Base-by-base conservation (phyloP, 495 filamentous ascomycete species). In the Aspergillus indologenus region DNA sequence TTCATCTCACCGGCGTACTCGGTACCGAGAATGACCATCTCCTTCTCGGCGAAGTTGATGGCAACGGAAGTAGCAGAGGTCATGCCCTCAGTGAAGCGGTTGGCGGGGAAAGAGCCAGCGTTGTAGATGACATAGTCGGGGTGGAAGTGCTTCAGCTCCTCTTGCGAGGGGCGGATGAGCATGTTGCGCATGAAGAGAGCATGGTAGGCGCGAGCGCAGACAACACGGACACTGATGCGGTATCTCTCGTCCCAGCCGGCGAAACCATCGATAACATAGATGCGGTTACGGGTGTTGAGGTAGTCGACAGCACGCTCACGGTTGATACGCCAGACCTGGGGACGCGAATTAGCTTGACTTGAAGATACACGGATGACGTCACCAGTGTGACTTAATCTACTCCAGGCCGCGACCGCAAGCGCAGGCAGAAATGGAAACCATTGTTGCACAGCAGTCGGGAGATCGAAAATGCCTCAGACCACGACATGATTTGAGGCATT, bases 1-100 rank as follows among this genome's bases (percentile, higher is more conserved):
- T 98, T 98, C 94, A 98, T 98, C 84, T 97, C 93, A 68, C 94
- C 94, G 59, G 94, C 94, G 72, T 98, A 98, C 83, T 98, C 94
- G 43, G 94, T 98, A 71, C 94, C 94, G 52, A 98, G 86, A 76
- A 98, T 98, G 66, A 98, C 94, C 94, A 98, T 87, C 80, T 93
- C 90, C 82, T 90, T 90, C 67, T 92, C 90, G 66, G 86, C 86
- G 61, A 93, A 92, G 77, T 93, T 93, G 75, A 93, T 88, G 56
- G 90, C 86, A 23, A 93, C 90, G 9, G 90, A 92, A 18, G 90
- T 93, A 48, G 87, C 85, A 3, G 94, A 98, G 71, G 94, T 98
- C 94, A 98, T 98, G 65, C 94, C 93, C 70, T 90, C 89, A 59
- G 94, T 98, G 79, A 88, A 98, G 72, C 95, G 87, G 81, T 98